phyloP scores from a whole-genome alignment of 2,329 filamentous ascomycete species.

The Trichoderma sp. region DNA sequence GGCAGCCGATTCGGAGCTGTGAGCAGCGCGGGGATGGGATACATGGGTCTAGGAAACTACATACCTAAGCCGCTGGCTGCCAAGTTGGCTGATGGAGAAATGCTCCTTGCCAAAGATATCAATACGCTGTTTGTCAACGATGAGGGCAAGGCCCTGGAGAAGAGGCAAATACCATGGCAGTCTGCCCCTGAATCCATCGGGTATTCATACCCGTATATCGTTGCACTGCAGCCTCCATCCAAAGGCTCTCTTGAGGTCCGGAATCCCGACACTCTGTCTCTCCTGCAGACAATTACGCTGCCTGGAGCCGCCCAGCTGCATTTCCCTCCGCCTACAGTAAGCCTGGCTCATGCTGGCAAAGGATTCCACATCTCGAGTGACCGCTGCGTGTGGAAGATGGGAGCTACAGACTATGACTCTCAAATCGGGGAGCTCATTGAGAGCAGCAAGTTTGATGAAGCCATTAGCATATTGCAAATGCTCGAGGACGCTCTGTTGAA shows the following conservation, averaged over 20 bases:
- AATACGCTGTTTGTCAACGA: constrained; percentile 90
- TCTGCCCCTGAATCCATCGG: constrained; percentile 85
- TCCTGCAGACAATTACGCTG: constrained; percentile 80
- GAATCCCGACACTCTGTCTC: constrained; percentile 86
- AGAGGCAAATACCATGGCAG: constrained; percentile 88
- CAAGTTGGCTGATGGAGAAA: constrained; percentile 74
- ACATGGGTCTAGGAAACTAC: constrained; percentile 90
- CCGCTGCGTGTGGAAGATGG: constrained; percentile 93
- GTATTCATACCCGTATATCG: constrained; percentile 94
- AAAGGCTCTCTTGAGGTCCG: constrained; percentile 86
- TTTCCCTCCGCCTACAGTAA: constrained; percentile 88
- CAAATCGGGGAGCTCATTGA: constrained; percentile 81
- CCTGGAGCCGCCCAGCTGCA: constrained; percentile 81
- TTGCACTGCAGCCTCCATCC: constrained; percentile 77
- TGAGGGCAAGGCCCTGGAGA: constrained; percentile 75
- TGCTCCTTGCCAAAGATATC: constrained; percentile 95
- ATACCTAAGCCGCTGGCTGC: constrained; percentile 87
- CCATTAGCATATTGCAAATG: constrained; percentile 82
- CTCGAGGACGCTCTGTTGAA: constrained; percentile 86
- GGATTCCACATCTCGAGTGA: constrained; percentile 93
- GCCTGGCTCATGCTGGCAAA: constrained; percentile 92
- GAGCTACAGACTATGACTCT: constrained; percentile 82
- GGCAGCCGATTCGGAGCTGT: constrained; percentile 77
- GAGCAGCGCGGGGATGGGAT: constrained; percentile 85
- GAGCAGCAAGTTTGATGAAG: constrained; percentile 77